Percentiles rank a stretch among this genome's conserved stretches.
These are phyloP conservation scores for Sarocladiaceae sp. DNA, from an alignment of 2,329 filamentous ascomycete genomes.

Conservation along the genomic window DNA sequence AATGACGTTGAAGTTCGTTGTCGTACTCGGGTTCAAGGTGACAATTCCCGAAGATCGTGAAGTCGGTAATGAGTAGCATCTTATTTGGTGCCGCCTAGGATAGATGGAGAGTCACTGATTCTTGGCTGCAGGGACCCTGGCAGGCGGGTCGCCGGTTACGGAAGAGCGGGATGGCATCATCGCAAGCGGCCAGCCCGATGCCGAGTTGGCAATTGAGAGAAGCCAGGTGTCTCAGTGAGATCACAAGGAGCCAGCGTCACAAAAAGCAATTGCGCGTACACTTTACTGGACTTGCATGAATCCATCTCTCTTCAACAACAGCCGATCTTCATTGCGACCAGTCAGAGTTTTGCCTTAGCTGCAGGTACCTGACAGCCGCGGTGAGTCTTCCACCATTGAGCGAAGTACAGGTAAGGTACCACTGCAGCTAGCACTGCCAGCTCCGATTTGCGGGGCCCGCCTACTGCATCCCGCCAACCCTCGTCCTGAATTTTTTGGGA, in stretches of 20 bases:
- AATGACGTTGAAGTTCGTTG: neutral
- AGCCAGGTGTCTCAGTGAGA: too few relatives aligned
- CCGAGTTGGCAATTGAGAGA: too few relatives aligned
- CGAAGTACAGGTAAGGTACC: too few relatives aligned
- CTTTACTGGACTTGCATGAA: too few relatives aligned
- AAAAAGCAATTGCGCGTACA: too few relatives aligned
- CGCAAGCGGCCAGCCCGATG: slow-evolving; percentile 9
- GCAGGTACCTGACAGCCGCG: neutral
- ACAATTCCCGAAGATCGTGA: too few relatives aligned
- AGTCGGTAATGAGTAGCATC: too few relatives aligned
- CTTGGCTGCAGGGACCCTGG: neutral
- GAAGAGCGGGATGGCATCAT: slow-evolving; percentile 6
- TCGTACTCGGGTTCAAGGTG: neutral
- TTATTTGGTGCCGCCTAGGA: too few relatives aligned
- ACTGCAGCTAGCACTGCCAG: neutral
- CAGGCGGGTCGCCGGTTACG: slow-evolving; percentile 3
- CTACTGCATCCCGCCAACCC: neutral
- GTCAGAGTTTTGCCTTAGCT: neutral
- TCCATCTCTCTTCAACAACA: too few relatives aligned
- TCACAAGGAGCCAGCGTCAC: too few relatives aligned
- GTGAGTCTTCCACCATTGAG: too few relatives aligned
- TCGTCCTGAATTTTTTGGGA: slow-evolving; percentile 1
- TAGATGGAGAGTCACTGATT: too few relatives aligned
- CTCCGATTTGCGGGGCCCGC: slow-evolving; percentile 9
- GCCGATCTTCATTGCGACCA: neutral